phyloP scores from a whole-genome alignment of 495 filamentous ascomycete species.

The Chaetomium cochliodes region DNA sequence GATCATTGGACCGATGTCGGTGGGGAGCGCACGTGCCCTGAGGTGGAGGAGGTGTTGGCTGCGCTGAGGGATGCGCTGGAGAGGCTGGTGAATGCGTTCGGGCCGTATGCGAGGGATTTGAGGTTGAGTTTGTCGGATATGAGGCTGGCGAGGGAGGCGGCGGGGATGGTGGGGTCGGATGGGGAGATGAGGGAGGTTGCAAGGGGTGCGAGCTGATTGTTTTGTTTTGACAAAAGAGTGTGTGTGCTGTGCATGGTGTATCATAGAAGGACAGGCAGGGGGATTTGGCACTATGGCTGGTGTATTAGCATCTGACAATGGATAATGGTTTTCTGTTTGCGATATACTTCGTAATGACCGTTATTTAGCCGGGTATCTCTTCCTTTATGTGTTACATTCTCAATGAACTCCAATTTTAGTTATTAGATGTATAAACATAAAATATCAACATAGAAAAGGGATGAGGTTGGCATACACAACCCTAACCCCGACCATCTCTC shows the following conservation, averaged over 20 bases:
- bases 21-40: slow-evolving; percentile 45
- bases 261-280: background rate
- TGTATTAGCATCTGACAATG: slow-evolving; percentile 1
- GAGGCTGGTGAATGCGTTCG: slow-evolving; percentile 65
- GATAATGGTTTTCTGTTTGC: slow-evolving; percentile 1
- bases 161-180: slow-evolving; percentile 32
- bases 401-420: background rate
- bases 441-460: background rate
- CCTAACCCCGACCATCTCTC: background rate
- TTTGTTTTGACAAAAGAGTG: background rate
- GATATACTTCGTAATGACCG: no score
- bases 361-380: no score
- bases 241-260: background rate
- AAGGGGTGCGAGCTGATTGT: slow-evolving; percentile 1
- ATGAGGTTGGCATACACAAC: background rate
- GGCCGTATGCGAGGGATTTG: slow-evolving; percentile 63
- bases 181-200: slow-evolving; percentile 14
- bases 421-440: background rate
- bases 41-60: slow-evolving; percentile 62
- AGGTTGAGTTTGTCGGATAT: slow-evolving; percentile 66
- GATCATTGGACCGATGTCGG: slow-evolving; percentile 83
- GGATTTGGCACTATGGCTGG: background rate
- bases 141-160: slow-evolving; percentile 64
- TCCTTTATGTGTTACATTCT: no score
- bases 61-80: slow-evolving; percentile 59